Evolutionary conservation across 495 filamentous ascomycete genomes (phyloP), one percentile per base, ranked within the genome.

Genomic region (Penicillium verhagenii): DNA sequence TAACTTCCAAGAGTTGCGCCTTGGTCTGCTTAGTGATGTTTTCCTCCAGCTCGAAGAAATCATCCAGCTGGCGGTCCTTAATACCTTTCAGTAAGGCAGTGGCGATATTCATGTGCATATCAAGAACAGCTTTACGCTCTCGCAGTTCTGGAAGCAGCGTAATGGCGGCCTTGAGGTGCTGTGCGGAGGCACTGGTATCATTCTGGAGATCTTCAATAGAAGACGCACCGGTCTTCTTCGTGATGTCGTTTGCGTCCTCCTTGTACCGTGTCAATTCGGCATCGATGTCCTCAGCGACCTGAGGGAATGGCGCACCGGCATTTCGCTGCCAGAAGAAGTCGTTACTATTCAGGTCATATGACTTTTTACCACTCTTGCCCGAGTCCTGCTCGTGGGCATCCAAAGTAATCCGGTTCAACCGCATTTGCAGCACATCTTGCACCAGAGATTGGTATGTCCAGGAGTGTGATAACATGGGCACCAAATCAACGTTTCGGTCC

Each of bases 21-120:
- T 96, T 96, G 48, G 86, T 89, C 71, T 96, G 91, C 71, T 95
- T 97, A 65, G 85, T 88, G 59, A 97, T 89, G 60, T 86, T 90
- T 69, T 99, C 92, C 64, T 99, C 95, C 21, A 96, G 80, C 71
- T 97, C 91, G 74, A 91, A 97, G 75, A 89, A 99, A 64, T 92
- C 93, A 67, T 99, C 94, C 20, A 99, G 73, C 67, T 97, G 91
- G 3, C 95, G 86, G 58, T 93, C 91, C 70, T 96, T 95, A 69
- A 96, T 94, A 1, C 91, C 92, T 57, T 88, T 89, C 43, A 96
- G 73, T 7, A 96, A 70, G 14, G 89, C 85, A 8, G 90, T 90
- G n/a, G 91, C 82, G 52, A 96, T 96, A 67, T 96, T 96, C 95
- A 99, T 99, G 70, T 99, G 95, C 90, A 96, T 97, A 65, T 97